Base-by-base conservation (phyloP, 164 flowering plant species). In the Aristolochia californica region DNA sequence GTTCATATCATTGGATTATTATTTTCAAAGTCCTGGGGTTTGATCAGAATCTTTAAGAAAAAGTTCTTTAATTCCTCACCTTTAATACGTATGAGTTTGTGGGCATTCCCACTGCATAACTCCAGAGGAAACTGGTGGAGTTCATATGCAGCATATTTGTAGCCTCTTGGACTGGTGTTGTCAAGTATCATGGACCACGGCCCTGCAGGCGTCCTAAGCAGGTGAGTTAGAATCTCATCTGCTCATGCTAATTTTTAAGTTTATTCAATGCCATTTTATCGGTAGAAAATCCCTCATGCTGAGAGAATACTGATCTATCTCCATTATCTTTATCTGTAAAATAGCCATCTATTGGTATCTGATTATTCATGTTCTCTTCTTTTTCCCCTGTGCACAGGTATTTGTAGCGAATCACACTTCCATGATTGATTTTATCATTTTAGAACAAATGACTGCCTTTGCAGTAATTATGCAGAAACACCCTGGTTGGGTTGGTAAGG, bases 401-500 rank as follows among this genome's bases (percentile, higher is more conserved):
- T 94, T 78, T 72, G 97, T 90, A 62, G 93, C 99, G 63, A 94
- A 94, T 65, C 99, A 94, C 67, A 94, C 99, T 34, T 94, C 97
- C 55, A 94, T 90, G 97, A 94, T 94, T 62, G 99, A 94, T 73
- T 94, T 94, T 72, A 81, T 94, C 53, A 63, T 94, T 65, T 75
- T 94, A 62, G 99, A 94, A 65, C 99, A 94, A 73, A 88, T 94
- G 93, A 94, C 95, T 58, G 84, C 99, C 62, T 94, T 94, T 80
- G 95, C 97, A 69, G 99, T 90, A 14, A 94, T 94, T 34, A 94
- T 94, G 99, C 99, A 94, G 69, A 94, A 94, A 73, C 99, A 94
- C 77, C 88, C 95, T 66, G 99, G 99, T 26, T 90, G 99, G 97
- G 95, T 94, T 72, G 99, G 99, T 94, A 74, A 78, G 98, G 13